phyloP scores from a whole-genome alignment of 805 yeast genomes.

The Wickerhamiella azymoides region DNA sequence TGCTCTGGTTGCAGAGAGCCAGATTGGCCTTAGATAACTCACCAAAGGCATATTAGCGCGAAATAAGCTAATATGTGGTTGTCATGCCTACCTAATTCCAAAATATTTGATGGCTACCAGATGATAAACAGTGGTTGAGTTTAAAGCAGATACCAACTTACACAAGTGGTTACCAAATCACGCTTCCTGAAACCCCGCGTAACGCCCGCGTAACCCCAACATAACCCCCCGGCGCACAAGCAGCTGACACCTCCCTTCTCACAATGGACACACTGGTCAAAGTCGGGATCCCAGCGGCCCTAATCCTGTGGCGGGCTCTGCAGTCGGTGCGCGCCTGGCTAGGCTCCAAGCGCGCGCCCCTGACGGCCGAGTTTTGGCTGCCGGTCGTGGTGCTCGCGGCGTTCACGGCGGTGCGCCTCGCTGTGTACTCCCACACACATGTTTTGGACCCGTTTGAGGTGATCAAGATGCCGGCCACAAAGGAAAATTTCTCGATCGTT shows the following conservation, averaged over 20 bases:
- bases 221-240: too few species aligned
- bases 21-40: too few species aligned
- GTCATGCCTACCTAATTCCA: too few species aligned
- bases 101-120: too few species aligned
- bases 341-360: background rate
- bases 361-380: background rate
- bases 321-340: background rate
- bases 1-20: too few species aligned
- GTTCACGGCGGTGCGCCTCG: background rate
- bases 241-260: background rate
- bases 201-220: too few species aligned
- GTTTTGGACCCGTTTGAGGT: background rate
- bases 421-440: background rate
- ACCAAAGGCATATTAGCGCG: too few species aligned
- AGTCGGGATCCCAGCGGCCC: background rate
- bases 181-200: too few species aligned
- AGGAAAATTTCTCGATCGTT: background rate
- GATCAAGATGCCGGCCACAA: background rate
- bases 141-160: too few species aligned
- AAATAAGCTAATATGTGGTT: too few species aligned
- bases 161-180: too few species aligned
- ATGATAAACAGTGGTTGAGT: too few species aligned
- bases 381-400: background rate
- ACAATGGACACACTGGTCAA: background rate
- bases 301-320: background rate